These are phyloP conservation scores for Trichoderma sp. DNA, from an alignment of 2,329 filamentous ascomycete genomes.

Conservation along the genomic window DNA sequence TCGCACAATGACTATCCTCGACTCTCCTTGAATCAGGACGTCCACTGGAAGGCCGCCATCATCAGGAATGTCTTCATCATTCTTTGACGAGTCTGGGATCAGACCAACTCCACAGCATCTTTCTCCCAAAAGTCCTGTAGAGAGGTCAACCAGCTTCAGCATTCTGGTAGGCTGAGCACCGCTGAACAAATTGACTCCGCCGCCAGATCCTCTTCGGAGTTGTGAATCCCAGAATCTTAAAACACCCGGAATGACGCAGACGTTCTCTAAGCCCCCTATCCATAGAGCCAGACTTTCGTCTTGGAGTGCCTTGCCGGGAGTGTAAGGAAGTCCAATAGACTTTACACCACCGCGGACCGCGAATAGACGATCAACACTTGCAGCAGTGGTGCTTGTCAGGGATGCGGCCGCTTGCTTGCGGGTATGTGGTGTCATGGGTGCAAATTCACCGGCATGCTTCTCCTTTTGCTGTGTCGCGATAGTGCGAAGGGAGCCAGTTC, in stretches of 20 bases:
- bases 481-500: conserved; percentile 54
- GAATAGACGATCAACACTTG: conserved; percentile 51
- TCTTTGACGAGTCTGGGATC: conserved; percentile 38
- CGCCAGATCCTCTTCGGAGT: conserved; percentile 49
- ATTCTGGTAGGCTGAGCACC: conserved; percentile 55
- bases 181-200: conserved; percentile 55
- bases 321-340: conserved; percentile 45
- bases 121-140: conserved; percentile 55
- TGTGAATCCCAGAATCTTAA: conserved; percentile 61
- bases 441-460: conserved; percentile 50
- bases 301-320: conserved; percentile 40
- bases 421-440: conserved; percentile 63
- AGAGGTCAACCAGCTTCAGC: conserved; percentile 53
- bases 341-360: conserved; percentile 53
- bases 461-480: conserved; percentile 36
- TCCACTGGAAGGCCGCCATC: conserved; percentile 51
- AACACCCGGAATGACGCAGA: conserved; percentile 55
- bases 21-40: conserved; percentile 55
- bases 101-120: conserved; percentile 53
- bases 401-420: conserved; percentile 52
- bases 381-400: conserved; percentile 36
- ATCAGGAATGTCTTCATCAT: conserved; percentile 24
- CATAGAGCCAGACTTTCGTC: conserved; percentile 58
- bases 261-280: conserved; percentile 56
- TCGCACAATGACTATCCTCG: conserved; percentile 53